Evolutionary conservation across 1,284 basidiomycete species (phyloP), one percentile per base, ranked within the genome.

Genomic region (Neotropicomus parvogracilis): DNA sequence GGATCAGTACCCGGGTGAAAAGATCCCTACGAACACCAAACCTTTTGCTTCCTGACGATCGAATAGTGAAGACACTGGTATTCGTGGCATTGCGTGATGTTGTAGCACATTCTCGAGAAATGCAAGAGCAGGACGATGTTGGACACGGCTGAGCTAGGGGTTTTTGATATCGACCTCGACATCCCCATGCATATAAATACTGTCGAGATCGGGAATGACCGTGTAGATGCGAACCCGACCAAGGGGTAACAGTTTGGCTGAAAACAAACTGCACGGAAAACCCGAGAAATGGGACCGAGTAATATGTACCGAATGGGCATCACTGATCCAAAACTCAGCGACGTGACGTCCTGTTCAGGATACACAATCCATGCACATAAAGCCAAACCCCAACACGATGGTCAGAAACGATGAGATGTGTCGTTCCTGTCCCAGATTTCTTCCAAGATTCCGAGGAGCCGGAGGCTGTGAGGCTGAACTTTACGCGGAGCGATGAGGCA

Each of bases 91-190:
- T 72, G 55, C 16, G 63, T 53, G 33, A 78, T 52, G 29, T 66
- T 56, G 55, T 65, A 74, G 48, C 76, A 78, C 76, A 78, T 78
- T 16, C 21, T 48, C 24, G 40, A 38, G 35, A 41, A 39, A 50
- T 12, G 19, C 21, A 31, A 31, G 35, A 50, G 43, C 28, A 28
- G 49, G n/a, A 27, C 12, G 36, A 35, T 34, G 42, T 44, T 12
- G 31, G 13, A 34, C 16, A 35, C n/a, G 40, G 37, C 19, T 44
- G 45, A 39, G 34, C 28, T 46, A 50, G 45, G 51, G 32, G 41
- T 28, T 44, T 41, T 14, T 12, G 42, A 31, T 35, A 13, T 13
- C 40, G 45, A 41, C 12, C 16, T 36, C 35, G 13, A 16, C 46
- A 29, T 39, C 43, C 17, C 35, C 36, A 3, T 20, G 37, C 26